phyloP scores from a whole-genome alignment of 2,329 filamentous ascomycete genomes.

The Fusarium concolor region DNA sequence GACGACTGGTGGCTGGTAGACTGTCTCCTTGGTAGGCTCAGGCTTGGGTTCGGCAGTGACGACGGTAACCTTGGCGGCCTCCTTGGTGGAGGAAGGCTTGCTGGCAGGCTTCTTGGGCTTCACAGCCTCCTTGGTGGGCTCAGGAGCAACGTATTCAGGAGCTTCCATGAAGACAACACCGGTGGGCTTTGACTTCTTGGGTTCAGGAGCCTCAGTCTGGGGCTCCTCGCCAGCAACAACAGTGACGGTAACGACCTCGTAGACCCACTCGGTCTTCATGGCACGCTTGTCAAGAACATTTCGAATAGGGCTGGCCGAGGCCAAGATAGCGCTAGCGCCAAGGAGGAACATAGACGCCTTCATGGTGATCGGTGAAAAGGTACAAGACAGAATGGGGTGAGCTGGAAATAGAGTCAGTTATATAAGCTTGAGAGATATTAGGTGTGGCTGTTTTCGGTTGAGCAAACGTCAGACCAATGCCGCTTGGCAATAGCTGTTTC shows the following conservation, averaged over 20 bases:
- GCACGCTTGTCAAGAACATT: slow-evolving; percentile 54
- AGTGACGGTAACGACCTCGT: slow-evolving; percentile 58
- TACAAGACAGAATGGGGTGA: slow-evolving; percentile 19
- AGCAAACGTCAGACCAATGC: slow-evolving; percentile 23
- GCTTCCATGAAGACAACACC: slow-evolving; percentile 45
- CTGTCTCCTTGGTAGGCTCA: slow-evolving; percentile 6
- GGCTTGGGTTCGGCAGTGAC: slow-evolving; percentile 19
- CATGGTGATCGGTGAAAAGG: slow-evolving; percentile 55
- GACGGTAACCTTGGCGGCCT: slow-evolving; percentile 27
- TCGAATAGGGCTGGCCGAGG: slow-evolving; percentile 55
- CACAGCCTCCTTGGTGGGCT: slow-evolving; percentile 20
- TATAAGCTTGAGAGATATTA: slow-evolving; percentile 27
- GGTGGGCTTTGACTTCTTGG: slow-evolving; percentile 3
- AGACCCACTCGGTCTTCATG: slow-evolving; percentile 55
- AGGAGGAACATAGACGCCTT: slow-evolving; percentile 61
- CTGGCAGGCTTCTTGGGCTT: slow-evolving; percentile 27
- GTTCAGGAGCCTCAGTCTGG: slow-evolving; percentile 26
- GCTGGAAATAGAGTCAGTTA: slow-evolving; percentile 42
- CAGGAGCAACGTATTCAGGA: slow-evolving; percentile 11
- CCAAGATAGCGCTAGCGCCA: slow-evolving; percentile 60
- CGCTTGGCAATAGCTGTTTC: slow-evolving; percentile 38
- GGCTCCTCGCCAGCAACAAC: slow-evolving; percentile 53
- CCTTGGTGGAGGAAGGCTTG: slow-evolving; percentile 24
- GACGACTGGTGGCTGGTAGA: slow-evolving; percentile 5
- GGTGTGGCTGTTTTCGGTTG: slow-evolving; percentile 35